These are phyloP conservation scores for Verticillium nubilum DNA, from an alignment of 2,329 filamentous ascomycete species.

Conservation along the genomic window DNA sequence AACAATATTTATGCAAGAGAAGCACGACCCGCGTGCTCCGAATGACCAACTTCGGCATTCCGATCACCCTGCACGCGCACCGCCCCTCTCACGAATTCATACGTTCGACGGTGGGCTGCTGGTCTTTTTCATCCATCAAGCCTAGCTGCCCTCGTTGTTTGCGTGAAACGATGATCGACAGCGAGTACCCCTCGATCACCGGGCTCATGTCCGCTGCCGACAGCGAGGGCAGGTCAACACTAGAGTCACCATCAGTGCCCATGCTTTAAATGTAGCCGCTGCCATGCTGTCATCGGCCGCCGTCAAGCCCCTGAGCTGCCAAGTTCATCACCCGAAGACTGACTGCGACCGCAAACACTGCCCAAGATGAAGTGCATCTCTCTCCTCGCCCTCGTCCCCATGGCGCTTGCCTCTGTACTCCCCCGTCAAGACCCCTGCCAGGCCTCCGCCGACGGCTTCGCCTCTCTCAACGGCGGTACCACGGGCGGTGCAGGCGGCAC, in stretches of 20 bases:
- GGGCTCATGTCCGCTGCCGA: neutral
- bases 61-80: neutral
- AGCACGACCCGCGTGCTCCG: neutral
- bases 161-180: neutral
- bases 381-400: neutral
- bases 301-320: neutral
- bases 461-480: constrained; percentile 18
- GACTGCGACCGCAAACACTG: neutral
- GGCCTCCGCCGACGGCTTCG: constrained; percentile 15
- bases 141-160: neutral
- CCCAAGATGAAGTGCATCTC: neutral
- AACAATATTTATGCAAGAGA: neutral
- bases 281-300: neutral
- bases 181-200: neutral
- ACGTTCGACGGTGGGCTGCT: neutral
- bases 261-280: neutral
- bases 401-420: neutral
- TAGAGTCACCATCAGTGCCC: neutral
- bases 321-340: neutral
- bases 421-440: neutral
- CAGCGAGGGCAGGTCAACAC: neutral
- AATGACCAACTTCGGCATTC: neutral
- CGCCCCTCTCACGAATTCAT: neutral
- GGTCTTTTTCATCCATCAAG: neutral
- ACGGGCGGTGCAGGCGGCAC: constrained; percentile 16